Base-by-base conservation (phyloP, 257 asterid species). In the Penstemon barbatus region DNA sequence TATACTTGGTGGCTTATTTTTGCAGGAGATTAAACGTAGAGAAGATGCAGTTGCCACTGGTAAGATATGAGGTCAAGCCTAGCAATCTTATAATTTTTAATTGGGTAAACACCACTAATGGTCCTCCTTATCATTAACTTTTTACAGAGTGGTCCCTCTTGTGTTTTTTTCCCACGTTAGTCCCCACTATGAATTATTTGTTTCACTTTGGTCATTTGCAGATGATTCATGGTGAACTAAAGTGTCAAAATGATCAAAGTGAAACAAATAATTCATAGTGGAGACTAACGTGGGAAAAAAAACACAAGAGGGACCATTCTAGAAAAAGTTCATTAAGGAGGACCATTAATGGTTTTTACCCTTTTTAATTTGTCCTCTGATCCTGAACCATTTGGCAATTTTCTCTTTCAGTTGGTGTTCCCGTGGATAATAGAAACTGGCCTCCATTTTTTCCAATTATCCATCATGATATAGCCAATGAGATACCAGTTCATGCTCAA, bases 381-480 rank as follows among this genome's bases (percentile, higher is more conserved):
- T 66, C 51, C 12, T 57, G 19, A 54, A 51, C 43, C 50, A 37
- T 58, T 8, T 18, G 57, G 53, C 43, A 9, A 39, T 66, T 45
- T 50, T 71, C 72, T n/a, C 13, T 44, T 68, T 48, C 84, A 86
- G 89, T 84, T 82, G 87, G 82, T 72, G 72, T 84, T 68, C 81
- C 79, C 0, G 71, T 76, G 62, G 87, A 84, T 70, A 79, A 86
- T 57, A 78, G 65, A 59, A 86, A 83, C 51, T 86, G 92, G 92
- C 92, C 92, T 44, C 89, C 92, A 13, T 80, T 81, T 78, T 83
- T 83, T 10, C 89, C 87, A 12, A 81, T 86, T 45, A 86, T 83
- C 66, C 87, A 83, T 66, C 87, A 86, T 68, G 89, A 86, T 70
- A 83, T 86, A 79, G 82, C 92, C 67, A 86, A 81, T 58, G 92